Base-by-base conservation (phyloP, 805 yeast genomes). In the Wickerhamia fluorescens region DNA sequence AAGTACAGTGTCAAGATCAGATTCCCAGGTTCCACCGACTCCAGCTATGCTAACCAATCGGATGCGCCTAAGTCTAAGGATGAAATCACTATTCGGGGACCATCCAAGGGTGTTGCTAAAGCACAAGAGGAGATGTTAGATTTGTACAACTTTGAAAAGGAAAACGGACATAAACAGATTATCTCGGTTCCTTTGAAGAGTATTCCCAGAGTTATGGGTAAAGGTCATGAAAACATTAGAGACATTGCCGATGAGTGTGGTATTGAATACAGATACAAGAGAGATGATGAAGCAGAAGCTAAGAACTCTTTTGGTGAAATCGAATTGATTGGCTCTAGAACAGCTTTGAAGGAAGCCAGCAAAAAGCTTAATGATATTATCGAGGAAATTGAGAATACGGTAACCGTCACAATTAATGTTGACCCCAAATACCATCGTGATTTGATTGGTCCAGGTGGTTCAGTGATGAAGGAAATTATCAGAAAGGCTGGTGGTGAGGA, bases 121-220 rank as follows among this genome's bases (percentile, higher is more conserved):
- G 94, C 94, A 19, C 75, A 75, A 51, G 88, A 78, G 38, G 96
- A 88, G 62, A 61, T 94, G 48, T 68, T 71, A 42, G 96, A 87
- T 33, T 68, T 94, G 38, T 66, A 84, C 42, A 79, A 81, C 42
- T 92, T 80, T 54, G 97, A 88, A 56, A 78, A 72, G 47, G 95
- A 84, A 44, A 85, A 87, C 49, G 89, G 95, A 11, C 73, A 74
- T 58, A 68, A 71, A 34, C 66, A 74, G 40, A 58, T 62, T n/a
- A 52, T 89, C 23, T 51, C 60, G 26, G 78, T 92, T 29, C 94
- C 96, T 21, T 52, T 68, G 24, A 73, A 69, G 36, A 78, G 86
- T n/a, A 71, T 89, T 35, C 71, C 96, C 13, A 71, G 86, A 49
- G 77, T 92, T 34, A 87, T 92, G 51, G 98, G 98, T 46, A 86